Conservation (phyloP, 331 rosid genomes). For the Acacia pycnantha region DNA sequence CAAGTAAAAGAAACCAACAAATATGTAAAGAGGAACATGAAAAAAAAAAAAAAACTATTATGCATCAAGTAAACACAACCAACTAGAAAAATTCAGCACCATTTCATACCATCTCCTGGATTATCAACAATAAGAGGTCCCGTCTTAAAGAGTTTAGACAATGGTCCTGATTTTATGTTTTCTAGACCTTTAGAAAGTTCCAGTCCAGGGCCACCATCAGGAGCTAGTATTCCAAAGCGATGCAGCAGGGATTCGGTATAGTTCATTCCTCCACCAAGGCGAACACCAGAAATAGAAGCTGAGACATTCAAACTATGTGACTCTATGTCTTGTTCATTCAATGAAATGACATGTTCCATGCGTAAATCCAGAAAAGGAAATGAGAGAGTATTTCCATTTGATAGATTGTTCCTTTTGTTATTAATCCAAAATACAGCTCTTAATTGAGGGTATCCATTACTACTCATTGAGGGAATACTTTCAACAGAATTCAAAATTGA, state of each 20-base stretch:
- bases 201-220: conserved; percentile 92
- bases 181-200: conserved; percentile 70
- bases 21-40: neutral
- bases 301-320: conserved; percentile 75
- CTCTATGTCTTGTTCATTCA: conserved; percentile 65
- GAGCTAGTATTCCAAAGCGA: conserved; percentile 84
- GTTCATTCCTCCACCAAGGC: conserved; percentile 94
- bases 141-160: conserved; percentile 65
- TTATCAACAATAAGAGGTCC: conserved; percentile 41
- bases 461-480: conserved; percentile 44
- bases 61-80: conserved; percentile 21
- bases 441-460: conserved; percentile 59
- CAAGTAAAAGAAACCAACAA: conserved; percentile 15
- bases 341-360: conserved; percentile 69
- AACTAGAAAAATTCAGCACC: conserved; percentile 18
- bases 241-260: conserved; percentile 84
- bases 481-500: conserved; percentile 39
- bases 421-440: conserved; percentile 91
- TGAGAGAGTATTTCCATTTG: conserved; percentile 41
- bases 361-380: conserved; percentile 64
- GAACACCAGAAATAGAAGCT: conserved; percentile 82
- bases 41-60: neutral
- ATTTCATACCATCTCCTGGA: conserved; percentile 57
- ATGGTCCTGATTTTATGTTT: conserved; percentile 71
- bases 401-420: conserved; percentile 37